Evolutionary conservation across 1,139 yeast species (phyloP).

Genomic region (Taphrina flavorubra): DNA sequence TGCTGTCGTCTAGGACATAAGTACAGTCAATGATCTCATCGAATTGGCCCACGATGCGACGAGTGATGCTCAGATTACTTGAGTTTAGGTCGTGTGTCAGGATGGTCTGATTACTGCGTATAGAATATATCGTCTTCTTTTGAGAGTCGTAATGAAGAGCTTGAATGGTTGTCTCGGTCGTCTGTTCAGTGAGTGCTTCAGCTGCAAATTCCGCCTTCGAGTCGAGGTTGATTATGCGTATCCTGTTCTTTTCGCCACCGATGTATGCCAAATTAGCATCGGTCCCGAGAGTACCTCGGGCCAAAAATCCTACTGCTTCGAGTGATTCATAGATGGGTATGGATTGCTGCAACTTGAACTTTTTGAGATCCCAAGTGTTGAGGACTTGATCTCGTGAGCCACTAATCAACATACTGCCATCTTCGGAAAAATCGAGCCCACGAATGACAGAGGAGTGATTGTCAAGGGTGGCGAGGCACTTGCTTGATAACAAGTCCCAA

Average conservation of each 20-base stretch:
- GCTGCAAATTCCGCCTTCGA: constrained; percentile 45
- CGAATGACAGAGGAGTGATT: constrained; percentile 89
- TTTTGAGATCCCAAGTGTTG: constrained; percentile 64
- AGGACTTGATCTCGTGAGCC: constrained; percentile 91
- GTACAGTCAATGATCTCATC: constrained; percentile 91
- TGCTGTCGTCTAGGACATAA: constrained; percentile 67
- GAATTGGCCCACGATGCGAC: constrained; percentile 86
- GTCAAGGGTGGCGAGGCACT: constrained; percentile 63
- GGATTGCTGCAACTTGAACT: constrained; percentile 65
- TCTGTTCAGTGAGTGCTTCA: constrained; percentile 44
- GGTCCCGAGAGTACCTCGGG: constrained; percentile 48
- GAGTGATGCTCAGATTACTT: constrained; percentile 55
- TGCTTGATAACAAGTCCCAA: constrained; percentile 89
- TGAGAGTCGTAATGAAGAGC: constrained; percentile 43
- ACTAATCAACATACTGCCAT: constrained; percentile 65
- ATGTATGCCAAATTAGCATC: constrained; percentile 60
- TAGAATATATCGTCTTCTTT: constrained; percentile 52
- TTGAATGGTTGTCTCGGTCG: constrained; percentile 46
- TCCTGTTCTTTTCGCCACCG: constrained; percentile 79
- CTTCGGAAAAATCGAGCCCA: constrained; percentile 69
- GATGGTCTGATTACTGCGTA: constrained; percentile 84
- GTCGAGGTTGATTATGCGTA: constrained; percentile 64
- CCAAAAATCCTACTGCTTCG: constrained; percentile 49
- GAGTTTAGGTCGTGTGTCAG: constrained; percentile 56
- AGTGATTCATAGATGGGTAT: constrained; percentile 66